A percentile compares a stretch with the other conserved stretches of the same genome.
phyloP scores from a whole-genome alignment of 2,329 filamentous ascomycete species.

The Fusarium proliferatum region DNA sequence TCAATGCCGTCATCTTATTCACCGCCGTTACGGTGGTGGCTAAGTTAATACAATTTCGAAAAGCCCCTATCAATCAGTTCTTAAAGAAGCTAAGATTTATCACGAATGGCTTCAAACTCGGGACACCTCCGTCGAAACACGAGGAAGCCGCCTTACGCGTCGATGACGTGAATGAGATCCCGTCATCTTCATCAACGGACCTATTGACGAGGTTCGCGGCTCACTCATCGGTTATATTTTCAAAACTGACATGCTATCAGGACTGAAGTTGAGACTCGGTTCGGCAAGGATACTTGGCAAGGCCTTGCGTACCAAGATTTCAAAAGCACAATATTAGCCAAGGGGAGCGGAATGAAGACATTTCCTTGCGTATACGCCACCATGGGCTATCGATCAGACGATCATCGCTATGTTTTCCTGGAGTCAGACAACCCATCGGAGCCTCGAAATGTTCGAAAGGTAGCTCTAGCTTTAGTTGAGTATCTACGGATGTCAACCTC shows the following conservation, averaged over 20 bases:
- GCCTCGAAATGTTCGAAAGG: background rate
- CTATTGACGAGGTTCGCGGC: background rate
- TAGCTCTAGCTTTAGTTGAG: background rate
- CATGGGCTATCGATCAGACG: background rate
- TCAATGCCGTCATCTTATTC: background rate
- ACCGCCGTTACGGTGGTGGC: rapidly evolving
- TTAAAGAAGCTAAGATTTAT: background rate
- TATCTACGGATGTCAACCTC: background rate
- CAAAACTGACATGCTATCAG: background rate
- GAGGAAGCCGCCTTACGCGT: rapidly evolving
- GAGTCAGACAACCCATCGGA: background rate
- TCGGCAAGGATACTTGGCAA: background rate
- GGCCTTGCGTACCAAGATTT: background rate
- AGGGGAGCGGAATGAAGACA: background rate
- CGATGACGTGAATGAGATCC: rapidly evolving
- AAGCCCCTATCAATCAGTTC: background rate
- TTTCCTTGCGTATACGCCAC: background rate
- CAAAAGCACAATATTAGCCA: background rate
- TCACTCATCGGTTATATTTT: rapidly evolving
- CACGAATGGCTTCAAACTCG: background rate
- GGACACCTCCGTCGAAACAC: rapidly evolving
- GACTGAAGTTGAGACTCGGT: background rate
- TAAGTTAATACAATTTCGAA: background rate
- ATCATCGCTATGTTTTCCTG: background rate
- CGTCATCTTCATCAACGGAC: rapidly evolving